Percentiles rank a stretch among this genome's conserved stretches.
Conservation (phyloP, 1,284 basidiomycete species). For the Trichosporon coremiiforme region DNA sequence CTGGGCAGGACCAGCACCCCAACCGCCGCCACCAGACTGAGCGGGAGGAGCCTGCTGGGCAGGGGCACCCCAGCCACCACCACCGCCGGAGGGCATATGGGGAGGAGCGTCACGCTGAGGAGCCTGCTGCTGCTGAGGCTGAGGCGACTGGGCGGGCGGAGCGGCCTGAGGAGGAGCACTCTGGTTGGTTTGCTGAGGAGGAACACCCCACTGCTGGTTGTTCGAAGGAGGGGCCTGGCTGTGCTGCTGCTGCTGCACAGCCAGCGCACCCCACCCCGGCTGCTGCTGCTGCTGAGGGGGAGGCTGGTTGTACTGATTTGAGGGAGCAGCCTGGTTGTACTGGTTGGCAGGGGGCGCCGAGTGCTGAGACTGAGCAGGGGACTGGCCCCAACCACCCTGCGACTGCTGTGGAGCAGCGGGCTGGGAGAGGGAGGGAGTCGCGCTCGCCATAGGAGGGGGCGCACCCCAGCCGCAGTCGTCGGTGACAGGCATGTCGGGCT, state of each 20-base stretch:
- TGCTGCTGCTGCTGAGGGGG: too few species aligned
- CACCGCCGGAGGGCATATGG: conserved; percentile 10
- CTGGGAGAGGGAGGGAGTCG: not conserved
- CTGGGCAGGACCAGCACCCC: not conserved
- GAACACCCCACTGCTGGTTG: not conserved
- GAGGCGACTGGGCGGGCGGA: not conserved
- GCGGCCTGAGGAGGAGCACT: not conserved
- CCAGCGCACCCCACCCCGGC: too few species aligned
- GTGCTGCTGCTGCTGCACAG: not conserved
- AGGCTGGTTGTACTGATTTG: not conserved
- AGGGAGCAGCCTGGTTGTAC: not conserved
- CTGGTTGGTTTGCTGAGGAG: not conserved
- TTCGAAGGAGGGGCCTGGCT: not conserved
- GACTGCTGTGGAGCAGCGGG: not conserved
- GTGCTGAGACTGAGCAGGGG: not conserved
- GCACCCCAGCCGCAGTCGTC: conserved; percentile 3
- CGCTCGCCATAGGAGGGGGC: not conserved
- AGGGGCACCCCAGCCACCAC: conserved; percentile 9
- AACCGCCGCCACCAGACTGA: not conserved
- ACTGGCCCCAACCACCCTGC: not conserved
- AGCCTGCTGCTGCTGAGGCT: not conserved
- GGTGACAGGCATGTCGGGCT: not conserved
- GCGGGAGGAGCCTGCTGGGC: not conserved
- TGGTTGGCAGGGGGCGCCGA: not conserved
- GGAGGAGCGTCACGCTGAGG: conserved; percentile 18